Conservation (phyloP, 176 grass and related monocot species). For the Ensete glaucum region DNA sequence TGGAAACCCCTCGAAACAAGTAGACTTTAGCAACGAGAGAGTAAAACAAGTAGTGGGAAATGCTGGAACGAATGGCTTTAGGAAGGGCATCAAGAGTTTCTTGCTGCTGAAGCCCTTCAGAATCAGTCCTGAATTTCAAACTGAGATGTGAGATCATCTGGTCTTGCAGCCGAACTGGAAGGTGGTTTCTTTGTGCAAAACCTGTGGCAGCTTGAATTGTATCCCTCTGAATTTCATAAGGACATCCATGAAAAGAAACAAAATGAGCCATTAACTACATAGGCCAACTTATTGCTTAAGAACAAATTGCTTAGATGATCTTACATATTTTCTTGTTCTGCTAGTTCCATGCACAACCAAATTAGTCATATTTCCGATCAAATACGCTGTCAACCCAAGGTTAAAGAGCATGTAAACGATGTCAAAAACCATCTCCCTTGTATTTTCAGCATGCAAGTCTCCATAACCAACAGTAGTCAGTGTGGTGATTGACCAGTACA, state of each 20-base stretch:
- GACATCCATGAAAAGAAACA: neutral
- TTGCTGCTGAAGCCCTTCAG: constrained; percentile 93
- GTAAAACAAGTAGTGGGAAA: constrained; percentile 73
- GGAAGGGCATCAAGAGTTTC: constrained; percentile 74
- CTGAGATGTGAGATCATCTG: constrained; percentile 95
- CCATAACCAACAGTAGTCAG: constrained; percentile 92
- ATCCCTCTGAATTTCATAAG: constrained; percentile 55
- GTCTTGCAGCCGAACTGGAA: constrained; percentile 65
- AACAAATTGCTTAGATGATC: constrained; percentile 12
- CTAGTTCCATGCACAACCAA: constrained; percentile 84
- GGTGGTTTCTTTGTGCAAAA: constrained; percentile 69
- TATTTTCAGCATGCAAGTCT: constrained; percentile 77
- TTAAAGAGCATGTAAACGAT: constrained; percentile 95
- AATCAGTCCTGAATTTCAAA: constrained; percentile 87
- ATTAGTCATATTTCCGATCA: constrained; percentile 99
- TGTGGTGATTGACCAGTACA: constrained; percentile 99
- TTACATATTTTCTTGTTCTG: constrained; percentile 87
- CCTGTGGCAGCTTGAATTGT: constrained; percentile 87
- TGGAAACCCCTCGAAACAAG: constrained; percentile 64
- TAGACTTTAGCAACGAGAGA: constrained; percentile 60
- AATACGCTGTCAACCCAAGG: constrained; percentile 85
- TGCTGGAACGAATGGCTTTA: constrained; percentile 90
- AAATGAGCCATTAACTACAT: constrained; percentile 1
- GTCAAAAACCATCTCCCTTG: constrained; percentile 71
- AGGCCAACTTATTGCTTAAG: constrained; percentile 2